Conservation (phyloP, 306 rosid species). For the Cajanus cajan region DNA sequence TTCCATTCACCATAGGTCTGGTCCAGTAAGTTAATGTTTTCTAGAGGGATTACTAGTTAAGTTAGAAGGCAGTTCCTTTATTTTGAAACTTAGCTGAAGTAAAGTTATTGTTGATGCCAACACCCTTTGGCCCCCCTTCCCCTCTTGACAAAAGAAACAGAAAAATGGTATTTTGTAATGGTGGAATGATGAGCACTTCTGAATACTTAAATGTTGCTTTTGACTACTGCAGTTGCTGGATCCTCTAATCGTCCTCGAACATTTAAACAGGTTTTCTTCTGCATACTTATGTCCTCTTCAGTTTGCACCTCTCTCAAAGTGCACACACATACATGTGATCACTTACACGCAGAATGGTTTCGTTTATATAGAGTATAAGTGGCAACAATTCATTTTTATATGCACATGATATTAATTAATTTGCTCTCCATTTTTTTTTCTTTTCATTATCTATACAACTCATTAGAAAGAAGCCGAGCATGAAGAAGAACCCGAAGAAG, state of each 20-base stretch:
- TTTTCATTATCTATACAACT: constrained; percentile 24
- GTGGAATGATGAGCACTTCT: not conserved
- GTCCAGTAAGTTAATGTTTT: not conserved
- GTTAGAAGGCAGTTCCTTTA: not conserved
- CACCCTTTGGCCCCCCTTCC: not conserved
- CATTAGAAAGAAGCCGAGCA: constrained; percentile 66
- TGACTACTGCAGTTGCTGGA: constrained; percentile 75
- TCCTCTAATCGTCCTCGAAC: constrained; percentile 74
- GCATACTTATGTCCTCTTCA: not conserved
- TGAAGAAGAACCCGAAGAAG: constrained; percentile 51
- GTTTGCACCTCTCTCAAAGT: constrained; percentile 10
- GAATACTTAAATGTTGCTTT: constrained; percentile 31
- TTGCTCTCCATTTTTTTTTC: not conserved
- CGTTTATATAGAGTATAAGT: not conserved
- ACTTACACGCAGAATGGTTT: not conserved
- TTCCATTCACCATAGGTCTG: not conserved
- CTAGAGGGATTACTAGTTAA: not conserved
- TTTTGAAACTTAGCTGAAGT: not conserved
- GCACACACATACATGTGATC: not conserved
- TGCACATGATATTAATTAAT: not conserved
- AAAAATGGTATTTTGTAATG: constrained; percentile 13
- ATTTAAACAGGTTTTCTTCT: constrained; percentile 64
- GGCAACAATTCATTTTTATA: not conserved
- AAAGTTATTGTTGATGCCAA: not conserved
- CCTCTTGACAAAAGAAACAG: not conserved